These are phyloP conservation scores for Phellinidium pouzarii DNA, from an alignment of 1,284 basidiomycete genomes.

Conservation along the genomic window DNA sequence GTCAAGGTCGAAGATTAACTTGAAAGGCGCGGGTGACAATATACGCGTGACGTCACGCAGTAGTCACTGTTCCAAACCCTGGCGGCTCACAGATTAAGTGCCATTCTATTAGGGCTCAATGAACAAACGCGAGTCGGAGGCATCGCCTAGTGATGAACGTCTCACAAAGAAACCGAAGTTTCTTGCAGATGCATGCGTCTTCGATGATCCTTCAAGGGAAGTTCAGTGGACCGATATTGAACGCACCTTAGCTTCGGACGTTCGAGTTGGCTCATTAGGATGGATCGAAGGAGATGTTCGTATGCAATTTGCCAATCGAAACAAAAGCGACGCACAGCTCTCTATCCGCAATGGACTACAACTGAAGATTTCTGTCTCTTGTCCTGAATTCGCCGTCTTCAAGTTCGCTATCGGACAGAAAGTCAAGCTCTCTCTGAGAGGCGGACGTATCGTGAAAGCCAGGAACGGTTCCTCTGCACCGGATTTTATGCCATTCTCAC, in stretches of 20 bases:
- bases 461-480: constrained; percentile 10
- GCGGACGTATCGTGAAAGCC: background rate
- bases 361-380: constrained; percentile 6
- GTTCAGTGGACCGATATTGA: constrained; percentile 15
- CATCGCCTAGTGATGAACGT: background rate
- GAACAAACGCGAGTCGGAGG: background rate
- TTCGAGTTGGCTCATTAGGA: background rate
- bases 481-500: constrained; percentile 5
- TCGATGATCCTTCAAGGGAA: constrained; percentile 10
- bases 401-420: constrained; percentile 4
- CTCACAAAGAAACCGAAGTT: background rate
- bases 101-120: background rate
- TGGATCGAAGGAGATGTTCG: constrained; percentile 11
- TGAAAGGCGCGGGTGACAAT: too few species aligned
- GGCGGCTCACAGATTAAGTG: too few species aligned
- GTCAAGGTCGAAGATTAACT: too few species aligned
- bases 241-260: background rate
- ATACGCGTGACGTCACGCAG: too few species aligned
- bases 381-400: background rate
- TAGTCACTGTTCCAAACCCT: too few species aligned
- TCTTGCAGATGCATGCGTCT: background rate
- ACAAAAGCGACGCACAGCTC: constrained; percentile 1
- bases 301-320: constrained; percentile 1
- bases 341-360: background rate
- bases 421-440: constrained; percentile 7